Percentiles rank a stretch among this genome's conserved stretches.
phyloP scores from a whole-genome alignment of 192 early-diverging fungal genomes.

The Geranomyces variabilis region DNA sequence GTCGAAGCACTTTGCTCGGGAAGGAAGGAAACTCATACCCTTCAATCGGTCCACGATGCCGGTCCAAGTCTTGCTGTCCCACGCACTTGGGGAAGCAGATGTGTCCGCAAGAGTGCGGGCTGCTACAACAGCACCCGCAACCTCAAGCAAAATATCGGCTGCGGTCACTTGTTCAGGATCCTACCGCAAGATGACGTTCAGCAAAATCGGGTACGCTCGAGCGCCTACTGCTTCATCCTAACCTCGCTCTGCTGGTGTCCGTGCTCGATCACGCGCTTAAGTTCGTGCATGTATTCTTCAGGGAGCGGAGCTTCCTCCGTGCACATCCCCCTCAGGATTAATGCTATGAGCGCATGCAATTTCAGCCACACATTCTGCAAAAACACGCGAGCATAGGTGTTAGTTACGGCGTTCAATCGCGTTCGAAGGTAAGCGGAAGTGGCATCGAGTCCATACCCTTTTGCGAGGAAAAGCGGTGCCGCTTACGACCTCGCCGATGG shows the following conservation, averaged over 20 bases:
- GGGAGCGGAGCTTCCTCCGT: neutral
- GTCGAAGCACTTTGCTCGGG: neutral
- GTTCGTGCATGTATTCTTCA: neutral
- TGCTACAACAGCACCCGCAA: neutral
- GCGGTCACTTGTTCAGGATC: neutral
- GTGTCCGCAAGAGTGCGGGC: neutral
- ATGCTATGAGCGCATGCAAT: slow-evolving; percentile 40
- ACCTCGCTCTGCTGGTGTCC: neutral
- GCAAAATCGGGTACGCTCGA: neutral
- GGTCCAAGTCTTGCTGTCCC: neutral
- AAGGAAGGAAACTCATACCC: neutral
- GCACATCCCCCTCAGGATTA: slow-evolving; percentile 36
- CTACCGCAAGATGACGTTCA: neutral
- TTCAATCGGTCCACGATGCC: neutral
- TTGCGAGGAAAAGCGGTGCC: slow-evolving; percentile 14
- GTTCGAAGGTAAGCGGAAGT: neutral
- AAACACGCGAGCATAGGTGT: slow-evolving; percentile 14
- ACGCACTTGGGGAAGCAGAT: neutral
- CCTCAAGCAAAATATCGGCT: neutral
- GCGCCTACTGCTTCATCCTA: neutral
- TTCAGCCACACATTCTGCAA: slow-evolving; percentile 41
- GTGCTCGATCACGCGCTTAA: neutral
- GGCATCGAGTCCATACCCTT: slow-evolving; percentile 1
- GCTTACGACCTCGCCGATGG: slow-evolving; percentile 43
- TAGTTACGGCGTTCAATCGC: slow-evolving; percentile 45